Conservation (phyloP, 768 basidiomycete species). For the Suillus subalutaceus region DNA sequence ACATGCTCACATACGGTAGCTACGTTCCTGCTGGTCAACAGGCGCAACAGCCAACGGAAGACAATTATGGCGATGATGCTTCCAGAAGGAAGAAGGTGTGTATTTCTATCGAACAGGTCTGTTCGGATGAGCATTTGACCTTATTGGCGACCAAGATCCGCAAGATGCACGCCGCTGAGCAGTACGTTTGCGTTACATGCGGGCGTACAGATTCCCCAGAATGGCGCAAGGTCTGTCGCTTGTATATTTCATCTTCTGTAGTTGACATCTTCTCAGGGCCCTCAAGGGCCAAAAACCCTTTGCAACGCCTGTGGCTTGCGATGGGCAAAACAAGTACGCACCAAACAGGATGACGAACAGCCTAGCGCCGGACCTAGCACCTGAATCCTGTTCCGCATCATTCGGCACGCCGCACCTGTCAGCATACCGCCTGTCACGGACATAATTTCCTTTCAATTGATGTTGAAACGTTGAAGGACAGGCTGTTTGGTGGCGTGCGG, state of each 20-base stretch:
- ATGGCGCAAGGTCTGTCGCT: conserved; percentile 80
- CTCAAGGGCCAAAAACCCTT: conserved; percentile 93
- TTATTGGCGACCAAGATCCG: conserved; percentile 20
- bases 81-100: conserved; percentile 67
- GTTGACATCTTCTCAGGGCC: conserved; percentile 59
- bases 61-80: conserved; percentile 53
- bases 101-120: conserved; percentile 5
- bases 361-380: conserved; percentile 24
- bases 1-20: conserved; percentile 18
- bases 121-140: conserved; percentile 8
- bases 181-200: conserved; percentile 89
- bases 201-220: conserved; percentile 96
- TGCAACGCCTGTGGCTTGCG: conserved; percentile 96
- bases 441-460: background rate
- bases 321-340: conserved; percentile 81
- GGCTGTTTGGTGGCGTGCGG: background rate
- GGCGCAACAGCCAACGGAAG: conserved; percentile 26
- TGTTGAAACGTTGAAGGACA: too few relatives aligned
- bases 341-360: conserved; percentile 38
- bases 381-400: conserved; percentile 13
- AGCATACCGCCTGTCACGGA: background rate
- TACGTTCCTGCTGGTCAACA: conserved; percentile 15
- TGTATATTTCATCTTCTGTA: conserved; percentile 16
- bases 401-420: background rate
- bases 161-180: conserved; percentile 55